Evolutionary conservation across 257 asterid genomes (phyloP), one percentile per base, ranked within the genome.

Genomic region (Verbena officinalis): DNA sequence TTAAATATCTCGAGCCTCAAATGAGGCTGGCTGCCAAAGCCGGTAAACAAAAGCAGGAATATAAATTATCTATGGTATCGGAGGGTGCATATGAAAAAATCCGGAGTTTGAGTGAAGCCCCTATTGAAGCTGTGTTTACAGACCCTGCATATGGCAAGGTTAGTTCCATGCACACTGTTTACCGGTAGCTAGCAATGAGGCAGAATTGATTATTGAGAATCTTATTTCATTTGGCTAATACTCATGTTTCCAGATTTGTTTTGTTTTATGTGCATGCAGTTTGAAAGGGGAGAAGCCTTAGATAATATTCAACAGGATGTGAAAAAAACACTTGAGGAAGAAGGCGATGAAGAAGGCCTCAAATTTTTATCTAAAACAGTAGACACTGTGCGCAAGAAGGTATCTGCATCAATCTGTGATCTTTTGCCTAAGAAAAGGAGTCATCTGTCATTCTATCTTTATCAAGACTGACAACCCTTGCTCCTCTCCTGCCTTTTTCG

Each of bases 121-220:
- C 96, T 36, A 83, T 94, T 76, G 83, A 88, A 72, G 83, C 89
- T 65, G 95, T 94, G 69, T 94, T 94, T 78, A 81, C 96, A 9
- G 95, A 94, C 75, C 95, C 99, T 51, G 49, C 92, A 66, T 94
- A 84, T 79, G 95, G 97, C 81, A 94, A 94, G 97, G 99, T 94
- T 70, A 44, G 27, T 56, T 31, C 20, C 20, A 3, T n/a, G 17
- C 62, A 57, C 64, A 44, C 42, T 12, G 34, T 43, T 13, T 38
- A 30, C 21, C 62, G 33, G 54, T 70, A 45, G 45, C 67, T 70
- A 51, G 45, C 67, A 55, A 14, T 58, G 62, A 48, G 5, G 9
- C 44, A 22, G 42, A 42, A 62, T 61, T 15, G n/a, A n/a, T 1
- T 65, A 19, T 57, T 73, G 43, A 11, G 44, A 53, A 58, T 67